Evolutionary conservation across 2,329 filamentous ascomycete genomes (phyloP), one percentile per base, ranked within the genome.

Genomic region (Fusarium sp.): DNA sequence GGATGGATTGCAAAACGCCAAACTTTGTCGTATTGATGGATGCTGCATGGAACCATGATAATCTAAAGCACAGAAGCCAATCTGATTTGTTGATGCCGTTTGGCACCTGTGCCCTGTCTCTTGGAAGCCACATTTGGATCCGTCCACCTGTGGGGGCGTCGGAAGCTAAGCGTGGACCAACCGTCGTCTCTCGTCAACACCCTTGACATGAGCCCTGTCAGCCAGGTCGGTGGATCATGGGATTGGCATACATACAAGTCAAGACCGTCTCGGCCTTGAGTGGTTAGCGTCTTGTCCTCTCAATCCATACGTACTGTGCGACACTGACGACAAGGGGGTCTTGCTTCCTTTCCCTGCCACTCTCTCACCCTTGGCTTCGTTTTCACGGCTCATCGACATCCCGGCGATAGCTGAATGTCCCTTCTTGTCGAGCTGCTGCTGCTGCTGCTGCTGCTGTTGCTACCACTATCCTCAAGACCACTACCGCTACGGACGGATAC

Each of bases 211-310:
- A 60, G 62, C 72, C 73, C 73, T 73, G 73, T 64, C 73, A 73
- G 70, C 64, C 56, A 64, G 64, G 62, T 63, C 54, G 59, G 73
- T 75, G 73, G 73, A 72, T 69, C 68, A 72, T 73, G 65, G 66
- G 66, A 71, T 70, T 67, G 68, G 62, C 42, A 69, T 66, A 63
- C 65, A 62, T 58, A 74, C 63, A 65, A 56, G 58, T 72, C 69
- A 61, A 75, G 66, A 75, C 68, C 62, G 56, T 65, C 69, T 75
- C 46, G 65, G 49, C 68, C 65, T 65, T 72, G 60, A 64, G 57
- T 69, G 70, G 70, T 57, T 74, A 75, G 73, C 67, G 65, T 58
- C 61, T 55, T 65, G 59, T 57, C 54, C 58, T 55, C 58, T 61
- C 55, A 63, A 63, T 63, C 58, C 64, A 56, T 49, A 27, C 44